Evolutionary conservation across 1,284 basidiomycete genomes (phyloP), one percentile per base, ranked within the genome.

Genomic region (Xerocomus cyaneibrunnescens): DNA sequence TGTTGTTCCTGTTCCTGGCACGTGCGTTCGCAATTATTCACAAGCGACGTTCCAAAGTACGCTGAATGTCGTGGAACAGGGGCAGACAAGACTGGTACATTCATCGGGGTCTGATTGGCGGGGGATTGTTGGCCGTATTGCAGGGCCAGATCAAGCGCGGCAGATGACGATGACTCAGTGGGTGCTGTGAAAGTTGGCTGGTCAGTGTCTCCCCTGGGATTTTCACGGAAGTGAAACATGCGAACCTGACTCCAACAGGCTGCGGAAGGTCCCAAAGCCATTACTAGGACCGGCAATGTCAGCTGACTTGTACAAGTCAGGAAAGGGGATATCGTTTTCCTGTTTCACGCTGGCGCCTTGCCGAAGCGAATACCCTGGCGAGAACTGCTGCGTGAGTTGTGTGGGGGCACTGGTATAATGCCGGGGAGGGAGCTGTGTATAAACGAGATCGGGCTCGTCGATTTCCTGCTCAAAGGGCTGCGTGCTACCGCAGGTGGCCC

Each of bases 1-100:
- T 70, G 65, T 9, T 58, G 68, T 69, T 68, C 69, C 65, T 68
- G 66, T 69, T 71, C 66, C 69, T 68, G 68, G 50, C 69, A 68
- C 65, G 66, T 71, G 67, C 66, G 68, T 47, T 68, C 68, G 55
- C 66, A 68, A 54, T 57, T 59, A 55, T 53, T 57, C 56, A 70
- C 57, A 9, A 68, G 52, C 36, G 66, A 71, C 3, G 65, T 30
- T 25, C 47, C 65, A 57, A 65, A 67, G 51, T 69, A 68, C 1
- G 64, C 48, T 41, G 67, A 67, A 59, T 70, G 66, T 47, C 66
- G 65, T n/a, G 66, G 69, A 51, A 68, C 57, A 52, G 66, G 66
- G 45, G 66, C 66, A 19, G 66, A 65, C 25, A 71, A 40, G 19
- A 57, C 51, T 3, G 68, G 66, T 16, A 55, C 44, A 13, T 34